Evolutionary conservation across 1,284 basidiomycete genomes (phyloP), one percentile per base, ranked within the genome.

Genomic region (Heterobasidion parviporum): DNA sequence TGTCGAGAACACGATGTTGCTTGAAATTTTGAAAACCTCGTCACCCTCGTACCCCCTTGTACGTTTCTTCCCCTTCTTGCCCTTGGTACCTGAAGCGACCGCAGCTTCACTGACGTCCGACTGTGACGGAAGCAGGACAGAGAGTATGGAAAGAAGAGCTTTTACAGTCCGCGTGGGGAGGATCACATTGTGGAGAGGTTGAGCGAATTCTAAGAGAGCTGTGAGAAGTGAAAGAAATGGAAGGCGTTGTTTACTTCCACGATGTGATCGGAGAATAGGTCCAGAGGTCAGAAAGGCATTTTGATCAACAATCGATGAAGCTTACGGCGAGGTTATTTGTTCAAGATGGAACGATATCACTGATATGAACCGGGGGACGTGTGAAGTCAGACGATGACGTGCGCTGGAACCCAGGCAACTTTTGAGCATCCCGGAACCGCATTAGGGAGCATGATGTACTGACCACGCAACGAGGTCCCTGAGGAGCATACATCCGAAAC

Each of bases 21-120:
- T 72, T 1, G 78, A 73, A 5, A 74, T 66, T 54, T 80, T 83
- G 65, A 95, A 84, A 8, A 90, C 71, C 61, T 89, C 88, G 60
- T 92, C 91, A 32, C 85, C 89, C 65, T 90, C 89, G 53, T 84
- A 90, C 78, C 45, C 88, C 76, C 68, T 92, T 94, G 71, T 88
- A 94, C 51, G 82, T 81, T 62, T 83, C 64, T 76, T 84, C 8
- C 69, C 73, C 55, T 73, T 76, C 38, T 60, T 26, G 54, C 61
- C 45, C 50, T 61, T 26, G 60, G 61, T 33, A 16, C 38, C 35
- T 18, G 51, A 18, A 10, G 51, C 10, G 9, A 20, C 53, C 2
- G 62, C 59, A 26, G 60, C 64, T 14, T 56, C 65, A 56, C 62
- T 62, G 53, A 59, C 58, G 14, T 73, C 70, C 1, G 72, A 62